Percentiles rank a stretch among this genome's conserved stretches.
Conservation (phyloP, 805 yeast species). For the Nakazawaea ambrosiae region DNA sequence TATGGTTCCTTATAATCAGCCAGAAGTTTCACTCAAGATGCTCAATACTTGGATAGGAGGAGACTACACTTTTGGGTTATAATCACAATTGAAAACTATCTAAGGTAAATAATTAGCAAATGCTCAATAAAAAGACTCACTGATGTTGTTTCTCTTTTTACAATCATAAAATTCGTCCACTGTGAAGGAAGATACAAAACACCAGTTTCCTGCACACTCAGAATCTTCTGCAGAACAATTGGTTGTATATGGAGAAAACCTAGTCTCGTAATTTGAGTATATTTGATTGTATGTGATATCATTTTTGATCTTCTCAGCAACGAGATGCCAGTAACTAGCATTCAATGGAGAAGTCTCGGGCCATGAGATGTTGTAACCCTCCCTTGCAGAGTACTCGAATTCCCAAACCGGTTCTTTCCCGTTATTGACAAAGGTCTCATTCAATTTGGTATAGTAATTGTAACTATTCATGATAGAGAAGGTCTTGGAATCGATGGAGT, state of each 20-base stretch:
- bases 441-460: constrained; percentile 52
- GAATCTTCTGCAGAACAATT: constrained; percentile 35
- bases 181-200: constrained; percentile 24
- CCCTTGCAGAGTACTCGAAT: constrained; percentile 59
- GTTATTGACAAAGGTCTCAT: constrained; percentile 45
- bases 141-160: background rate
- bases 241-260: constrained; percentile 50
- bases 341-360: constrained; percentile 53
- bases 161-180: background rate
- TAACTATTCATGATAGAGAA: constrained; percentile 54
- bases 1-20: constrained; percentile 94
- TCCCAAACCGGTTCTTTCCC: constrained; percentile 57
- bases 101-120: too few relatives aligned
- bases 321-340: constrained; percentile 61
- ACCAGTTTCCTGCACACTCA: constrained; percentile 31
- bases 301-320: constrained; percentile 37
- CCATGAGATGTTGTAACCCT: constrained; percentile 51
- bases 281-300: constrained; percentile 38
- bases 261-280: constrained; percentile 42
- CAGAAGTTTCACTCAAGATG: constrained; percentile 70
- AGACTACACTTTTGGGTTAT: constrained; percentile 30
- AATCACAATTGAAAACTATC: background rate
- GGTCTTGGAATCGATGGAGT: constrained; percentile 55
- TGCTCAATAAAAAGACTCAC: background rate
- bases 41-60: constrained; percentile 81